phyloP scores from a whole-genome alignment of 306 rosid genomes.

The Corylus avellana region DNA sequence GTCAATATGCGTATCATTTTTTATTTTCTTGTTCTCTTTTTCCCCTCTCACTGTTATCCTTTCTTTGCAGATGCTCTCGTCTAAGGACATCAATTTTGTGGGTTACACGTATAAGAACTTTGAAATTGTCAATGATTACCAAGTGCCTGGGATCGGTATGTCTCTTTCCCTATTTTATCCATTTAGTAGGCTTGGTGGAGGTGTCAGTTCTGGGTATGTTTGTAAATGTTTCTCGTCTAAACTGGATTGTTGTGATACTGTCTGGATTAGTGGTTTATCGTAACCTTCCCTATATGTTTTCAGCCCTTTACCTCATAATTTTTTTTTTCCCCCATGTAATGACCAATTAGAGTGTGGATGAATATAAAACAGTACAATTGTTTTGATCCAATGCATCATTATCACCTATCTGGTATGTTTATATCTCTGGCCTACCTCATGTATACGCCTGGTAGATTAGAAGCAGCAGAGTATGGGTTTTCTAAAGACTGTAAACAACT shows the following conservation, averaged over 20 bases:
- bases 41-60: slow-evolving; percentile 23
- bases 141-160: slow-evolving; percentile 94
- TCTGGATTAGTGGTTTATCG: background rate
- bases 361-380: background rate
- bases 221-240: background rate
- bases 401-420: background rate
- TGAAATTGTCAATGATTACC: slow-evolving; percentile 93
- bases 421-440: background rate
- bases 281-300: background rate
- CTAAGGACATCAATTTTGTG: slow-evolving; percentile 94
- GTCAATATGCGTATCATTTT: slow-evolving; percentile 4
- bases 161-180: slow-evolving; percentile 21
- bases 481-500: background rate
- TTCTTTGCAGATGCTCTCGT: slow-evolving; percentile 84
- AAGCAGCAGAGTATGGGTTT: background rate
- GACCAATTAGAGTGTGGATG: background rate
- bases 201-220: slow-evolving; percentile 17
- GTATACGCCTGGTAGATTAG: background rate
- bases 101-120: slow-evolving; percentile 98
- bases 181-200: slow-evolving; percentile 10
- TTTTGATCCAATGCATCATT: background rate
- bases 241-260: background rate
- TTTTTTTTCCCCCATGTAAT: background rate
- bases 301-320: background rate
- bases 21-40: slow-evolving; percentile 2